Evolutionary conservation across 2,329 filamentous ascomycete genomes (phyloP), one percentile per base, ranked within the genome.

Genomic region (Ophiocordyceps camponoti-saundersi): DNA sequence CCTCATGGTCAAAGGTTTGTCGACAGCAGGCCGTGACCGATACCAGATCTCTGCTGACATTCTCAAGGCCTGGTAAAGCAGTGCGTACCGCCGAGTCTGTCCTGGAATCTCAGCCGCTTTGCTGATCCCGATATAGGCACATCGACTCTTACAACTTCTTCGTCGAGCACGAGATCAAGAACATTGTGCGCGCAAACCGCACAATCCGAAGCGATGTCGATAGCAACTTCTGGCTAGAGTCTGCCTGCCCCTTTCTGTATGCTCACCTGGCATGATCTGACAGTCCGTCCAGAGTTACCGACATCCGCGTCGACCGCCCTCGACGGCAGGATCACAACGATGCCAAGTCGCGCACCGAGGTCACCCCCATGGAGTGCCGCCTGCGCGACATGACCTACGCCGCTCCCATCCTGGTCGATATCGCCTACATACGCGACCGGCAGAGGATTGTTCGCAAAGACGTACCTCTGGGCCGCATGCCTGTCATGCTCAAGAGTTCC

Each of bases 91-190:
- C 26, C 3, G 16, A 10, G 3, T 5, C 13, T 21, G 3, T 2
- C 26, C 30, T 13, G 18, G n/a, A 45, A n/a, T 46, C 13, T 36
- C 20, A n/a, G 22, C 44, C 20, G n/a, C 30, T 34, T 16, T 32
- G 36, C 47, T 49, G 21, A 49, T 50, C 29, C 41, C 55, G 15
- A 30, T 12, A 36, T 42, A 73, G 72, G 56, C 89, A 95, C 63
- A 90, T 95, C 59, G 93, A 98, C 68, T 96, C 92, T 22, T 98
- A 93, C 73, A 95, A 98, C 67, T 95, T 92, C 67, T 96, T 98
- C 57, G 84, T 95, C 54, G 87, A 98, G 56, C 84, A 93, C 48
- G 89, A 96, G 61, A 80, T 98, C 62, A 95, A 95, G 67, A 89
- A 95, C 57, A 98, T 98, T 55, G 83, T 98, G 53, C 81, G 86